Conservation (phyloP, 805 yeast species). For the Spathaspora girioi region DNA sequence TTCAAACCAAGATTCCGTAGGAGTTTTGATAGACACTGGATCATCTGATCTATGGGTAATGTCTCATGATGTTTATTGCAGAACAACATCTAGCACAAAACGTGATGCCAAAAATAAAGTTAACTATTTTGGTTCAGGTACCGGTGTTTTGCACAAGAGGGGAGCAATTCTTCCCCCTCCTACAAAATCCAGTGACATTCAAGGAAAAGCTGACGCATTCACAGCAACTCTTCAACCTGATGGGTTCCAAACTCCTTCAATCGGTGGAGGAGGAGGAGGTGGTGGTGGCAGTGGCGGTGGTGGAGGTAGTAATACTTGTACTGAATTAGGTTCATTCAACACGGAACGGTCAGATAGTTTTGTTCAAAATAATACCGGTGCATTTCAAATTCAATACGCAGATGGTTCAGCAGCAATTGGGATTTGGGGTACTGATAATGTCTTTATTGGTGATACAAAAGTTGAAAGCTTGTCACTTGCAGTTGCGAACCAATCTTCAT, state of each 20-base stretch:
- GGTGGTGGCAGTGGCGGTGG: constrained; percentile 7
- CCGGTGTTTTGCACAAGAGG: constrained; percentile 3
- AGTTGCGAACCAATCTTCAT: constrained; percentile 62
- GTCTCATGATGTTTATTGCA: constrained; percentile 26
- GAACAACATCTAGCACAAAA: neutral
- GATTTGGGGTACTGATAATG: constrained; percentile 60
- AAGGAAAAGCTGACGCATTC: neutral
- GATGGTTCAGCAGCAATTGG: constrained; percentile 49
- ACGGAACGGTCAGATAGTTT: constrained; percentile 37
- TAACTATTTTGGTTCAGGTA: constrained; percentile 2
- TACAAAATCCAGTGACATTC: neutral
- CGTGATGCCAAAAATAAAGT: neutral
- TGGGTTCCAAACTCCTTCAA: constrained; percentile 2
- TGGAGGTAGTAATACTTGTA: constrained; percentile 33
- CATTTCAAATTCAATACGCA: constrained; percentile 44
- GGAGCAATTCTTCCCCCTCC: neutral
- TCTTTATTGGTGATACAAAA: constrained; percentile 47
- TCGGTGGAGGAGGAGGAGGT: neutral
- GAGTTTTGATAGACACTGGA: constrained; percentile 39
- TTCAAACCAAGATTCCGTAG: constrained; percentile 20
- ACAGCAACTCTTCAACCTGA: constrained; percentile 4
- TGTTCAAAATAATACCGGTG: constrained; percentile 36
- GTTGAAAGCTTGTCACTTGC: constrained; percentile 63
- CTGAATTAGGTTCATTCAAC: constrained; percentile 47
- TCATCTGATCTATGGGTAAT: constrained; percentile 43